These are phyloP conservation scores for Metschnikowia baotianmanensis DNA, from an alignment of 805 yeast species.

Conservation along the genomic window DNA sequence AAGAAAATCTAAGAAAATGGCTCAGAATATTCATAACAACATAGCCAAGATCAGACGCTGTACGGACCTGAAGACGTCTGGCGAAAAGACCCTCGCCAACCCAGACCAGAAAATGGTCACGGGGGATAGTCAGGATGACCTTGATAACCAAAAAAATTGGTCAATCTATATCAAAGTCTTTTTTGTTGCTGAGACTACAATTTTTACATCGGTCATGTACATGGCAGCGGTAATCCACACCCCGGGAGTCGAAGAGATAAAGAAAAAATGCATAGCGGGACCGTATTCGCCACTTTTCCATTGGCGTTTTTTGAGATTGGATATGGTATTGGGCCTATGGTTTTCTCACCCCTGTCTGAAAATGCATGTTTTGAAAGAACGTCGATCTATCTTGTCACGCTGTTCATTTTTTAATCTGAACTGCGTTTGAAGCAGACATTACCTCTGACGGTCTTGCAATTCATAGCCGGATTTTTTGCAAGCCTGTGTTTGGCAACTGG, in stretches of 20 bases:
- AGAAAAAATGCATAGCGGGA: slow-evolving; percentile 45
- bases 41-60: not conserved
- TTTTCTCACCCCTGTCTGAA: slow-evolving; percentile 59
- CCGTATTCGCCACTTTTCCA: slow-evolving; percentile 48
- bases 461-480: slow-evolving; percentile 53
- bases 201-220: slow-evolving; percentile 50
- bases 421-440: slow-evolving; percentile 49
- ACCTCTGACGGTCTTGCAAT: slow-evolving; percentile 52
- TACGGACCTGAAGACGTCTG: not conserved
- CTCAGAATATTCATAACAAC: not conserved
- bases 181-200: slow-evolving; percentile 37
- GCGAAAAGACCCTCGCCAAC: not conserved
- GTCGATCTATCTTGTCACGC: slow-evolving; percentile 45
- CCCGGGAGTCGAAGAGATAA: slow-evolving; percentile 47
- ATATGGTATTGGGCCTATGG: slow-evolving; percentile 59
- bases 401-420: slow-evolving; percentile 51
- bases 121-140: slow-evolving; percentile 47
- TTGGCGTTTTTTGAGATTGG: slow-evolving; percentile 57
- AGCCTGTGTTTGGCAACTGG: slow-evolving; percentile 59
- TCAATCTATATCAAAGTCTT: slow-evolving; percentile 37
- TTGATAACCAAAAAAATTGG: slow-evolving; percentile 61
- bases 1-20: not conserved
- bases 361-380: slow-evolving; percentile 53
- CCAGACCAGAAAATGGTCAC: slow-evolving; percentile 12
- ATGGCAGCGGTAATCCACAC: slow-evolving; percentile 57